phyloP scores from a whole-genome alignment of 2,329 filamentous ascomycete genomes.

The Nothopassalora personata region DNA sequence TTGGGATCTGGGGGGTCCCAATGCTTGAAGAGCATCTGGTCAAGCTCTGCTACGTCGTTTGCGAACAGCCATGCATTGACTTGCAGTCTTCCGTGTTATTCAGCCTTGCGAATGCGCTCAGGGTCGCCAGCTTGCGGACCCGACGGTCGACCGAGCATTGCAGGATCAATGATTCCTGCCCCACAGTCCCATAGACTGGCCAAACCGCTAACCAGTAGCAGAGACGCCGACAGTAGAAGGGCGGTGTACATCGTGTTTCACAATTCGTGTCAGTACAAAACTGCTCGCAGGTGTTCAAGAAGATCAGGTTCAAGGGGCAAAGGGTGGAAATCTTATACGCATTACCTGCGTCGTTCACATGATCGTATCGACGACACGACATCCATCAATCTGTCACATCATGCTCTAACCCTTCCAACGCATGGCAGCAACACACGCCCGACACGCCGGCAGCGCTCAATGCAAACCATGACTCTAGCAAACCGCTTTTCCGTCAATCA shows the following conservation, averaged over 20 bases:
- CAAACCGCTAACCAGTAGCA: not conserved
- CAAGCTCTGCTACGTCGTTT: not conserved
- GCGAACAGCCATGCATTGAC: not conserved
- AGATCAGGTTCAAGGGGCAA: slow-evolving; percentile 54
- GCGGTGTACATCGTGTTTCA: not conserved
- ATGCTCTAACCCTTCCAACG: not conserved
- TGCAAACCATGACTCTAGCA: slow-evolving; percentile 1
- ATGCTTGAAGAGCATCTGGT: not conserved
- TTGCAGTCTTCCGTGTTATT: not conserved
- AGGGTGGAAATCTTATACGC: not conserved
- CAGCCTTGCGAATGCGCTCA: not conserved
- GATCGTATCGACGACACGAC: not conserved
- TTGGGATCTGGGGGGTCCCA: not conserved
- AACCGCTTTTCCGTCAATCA: not conserved
- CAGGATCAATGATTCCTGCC: not conserved
- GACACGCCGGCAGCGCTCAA: not conserved
- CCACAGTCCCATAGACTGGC: not conserved
- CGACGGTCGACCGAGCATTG: not conserved
- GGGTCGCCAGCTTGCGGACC: not conserved
- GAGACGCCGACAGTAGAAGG: not conserved
- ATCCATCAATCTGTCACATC: not conserved
- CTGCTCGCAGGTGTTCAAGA: slow-evolving; percentile 26
- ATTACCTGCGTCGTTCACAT: not conserved
- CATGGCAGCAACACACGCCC: not conserved
- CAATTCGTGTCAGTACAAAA: not conserved